Evolutionary conservation across 768 basidiomycete species (phyloP), one percentile per base, ranked within the genome.

Genomic region (Lanmaoa pseudosensibilis): DNA sequence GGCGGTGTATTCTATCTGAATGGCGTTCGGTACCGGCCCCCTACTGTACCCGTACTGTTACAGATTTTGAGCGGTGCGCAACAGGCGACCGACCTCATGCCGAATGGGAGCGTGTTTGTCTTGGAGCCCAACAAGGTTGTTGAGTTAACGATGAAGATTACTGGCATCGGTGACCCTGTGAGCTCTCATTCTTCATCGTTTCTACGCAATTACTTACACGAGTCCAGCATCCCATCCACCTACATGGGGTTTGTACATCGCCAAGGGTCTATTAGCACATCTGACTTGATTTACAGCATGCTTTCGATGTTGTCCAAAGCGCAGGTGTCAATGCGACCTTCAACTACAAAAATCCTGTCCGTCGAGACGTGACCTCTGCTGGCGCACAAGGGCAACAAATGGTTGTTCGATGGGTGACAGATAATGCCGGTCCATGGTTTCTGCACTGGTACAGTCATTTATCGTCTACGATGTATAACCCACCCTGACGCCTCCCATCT

Each of bases 401-500:
- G 43, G 75, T 78, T 9, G 70, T 88, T 36, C 78, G 85, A 41
- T 87, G 81, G 67, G 69, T 74, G 19, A 85, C 85, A 3, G 82
- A 88, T 60, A 88, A 88, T 65, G 73, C 84, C 1, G 86, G 87
- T 7, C 78, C 81, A 11, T 85, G 83, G 80, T 72, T 79, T 58
- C 57, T 79, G 40, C 78, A 80, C 54, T 79, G 70, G 69, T 70
- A 52, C 43, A 33, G 33, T 36, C 18, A 11, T 13, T 50, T 21
- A 18, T 47, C 13, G n/a, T 43, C 6, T 37, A 16, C 9, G 18
- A 38, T 23, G 7, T 19, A 18, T 19, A 13, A 25, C 21, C 1
- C 36, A 18, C 55, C 8, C 38, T 62, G 43, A 61, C 38, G 11
- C 25, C 12, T 16, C n/a, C 8, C 8, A 18, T 23, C 53, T 37